Conservation (phyloP, 192 early-diverging fungal species). For the Backusella psychrophila region DNA sequence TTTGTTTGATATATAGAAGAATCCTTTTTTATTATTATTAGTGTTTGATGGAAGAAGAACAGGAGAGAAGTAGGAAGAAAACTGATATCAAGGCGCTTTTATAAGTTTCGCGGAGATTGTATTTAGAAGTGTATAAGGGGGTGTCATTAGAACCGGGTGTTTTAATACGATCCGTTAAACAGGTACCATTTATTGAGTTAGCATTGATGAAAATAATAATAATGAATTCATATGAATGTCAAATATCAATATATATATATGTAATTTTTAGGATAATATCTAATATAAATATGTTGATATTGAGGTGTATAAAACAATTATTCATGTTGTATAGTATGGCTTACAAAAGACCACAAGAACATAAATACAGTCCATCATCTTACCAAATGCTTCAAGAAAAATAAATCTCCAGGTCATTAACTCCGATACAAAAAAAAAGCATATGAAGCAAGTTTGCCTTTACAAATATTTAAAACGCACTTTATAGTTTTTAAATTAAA, state of each 20-base stretch:
- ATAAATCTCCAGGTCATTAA: background rate
- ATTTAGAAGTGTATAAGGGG: background rate
- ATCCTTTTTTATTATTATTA: background rate
- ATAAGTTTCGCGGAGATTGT: background rate
- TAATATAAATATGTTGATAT: too few species aligned
- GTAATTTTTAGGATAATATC: background rate
- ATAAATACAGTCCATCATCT: background rate
- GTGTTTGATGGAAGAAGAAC: background rate
- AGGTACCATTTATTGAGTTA: background rate
- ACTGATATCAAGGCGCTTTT: background rate
- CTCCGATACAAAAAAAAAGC: background rate
- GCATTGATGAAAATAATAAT: background rate
- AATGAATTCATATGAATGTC: background rate
- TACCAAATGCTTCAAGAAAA: background rate
- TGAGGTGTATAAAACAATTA: too few species aligned
- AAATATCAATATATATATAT: background rate
- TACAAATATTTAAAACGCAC: background rate
- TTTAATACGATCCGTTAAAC: background rate
- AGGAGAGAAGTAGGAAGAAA: background rate
- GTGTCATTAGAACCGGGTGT: background rate
- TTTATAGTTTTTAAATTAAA: too few species aligned
- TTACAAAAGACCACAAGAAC: background rate
- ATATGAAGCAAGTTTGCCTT: background rate
- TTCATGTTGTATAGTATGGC: too few species aligned
- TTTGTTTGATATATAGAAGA: background rate